Conservation (phyloP, 1,139 yeast species). For the Magnusiomyces sp. region DNA sequence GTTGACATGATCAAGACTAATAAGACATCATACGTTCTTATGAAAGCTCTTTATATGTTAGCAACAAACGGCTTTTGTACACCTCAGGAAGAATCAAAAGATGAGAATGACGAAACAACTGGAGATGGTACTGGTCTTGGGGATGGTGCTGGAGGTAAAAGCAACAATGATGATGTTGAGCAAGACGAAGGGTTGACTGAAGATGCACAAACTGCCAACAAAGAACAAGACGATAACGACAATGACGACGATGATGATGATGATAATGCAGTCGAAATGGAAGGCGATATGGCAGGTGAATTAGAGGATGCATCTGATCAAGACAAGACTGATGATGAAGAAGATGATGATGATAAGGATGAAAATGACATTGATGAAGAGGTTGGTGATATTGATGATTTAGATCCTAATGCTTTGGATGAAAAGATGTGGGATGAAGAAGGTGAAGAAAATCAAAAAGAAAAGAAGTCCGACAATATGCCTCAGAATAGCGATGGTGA, state of each 20-base stretch:
- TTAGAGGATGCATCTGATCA: constrained; percentile 61
- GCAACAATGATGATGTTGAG: constrained; percentile 75
- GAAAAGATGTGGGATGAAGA: constrained; percentile 99
- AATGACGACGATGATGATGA: constrained; percentile 47
- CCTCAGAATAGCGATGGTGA: constrained; percentile 48
- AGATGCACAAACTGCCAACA: constrained; percentile 77
- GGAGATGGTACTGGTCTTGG: constrained; percentile 90
- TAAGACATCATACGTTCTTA: constrained; percentile 52
- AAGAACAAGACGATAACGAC: constrained; percentile 59
- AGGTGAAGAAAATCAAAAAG: constrained; percentile 63
- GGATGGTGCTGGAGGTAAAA: constrained; percentile 86
- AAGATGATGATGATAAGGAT: constrained; percentile 43
- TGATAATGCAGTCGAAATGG: constrained; percentile 78
- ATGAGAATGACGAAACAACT: constrained; percentile 42
- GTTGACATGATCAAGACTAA: constrained; percentile 35
- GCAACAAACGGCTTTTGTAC: constrained; percentile 90
- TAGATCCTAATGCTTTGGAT: constrained; percentile 92
- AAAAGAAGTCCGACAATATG: constrained; percentile 57
- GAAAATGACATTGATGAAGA: constrained; percentile 72
- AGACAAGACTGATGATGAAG: constrained; percentile 51
- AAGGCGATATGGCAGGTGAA: constrained; percentile 95
- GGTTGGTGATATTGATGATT: constrained; percentile 78
- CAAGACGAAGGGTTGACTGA: constrained; percentile 90
- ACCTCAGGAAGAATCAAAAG: constrained; percentile 74
- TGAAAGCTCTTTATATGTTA: constrained; percentile 49